Conservation (phyloP, 345 rosid genomes). For the Citrus reticulata region DNA sequence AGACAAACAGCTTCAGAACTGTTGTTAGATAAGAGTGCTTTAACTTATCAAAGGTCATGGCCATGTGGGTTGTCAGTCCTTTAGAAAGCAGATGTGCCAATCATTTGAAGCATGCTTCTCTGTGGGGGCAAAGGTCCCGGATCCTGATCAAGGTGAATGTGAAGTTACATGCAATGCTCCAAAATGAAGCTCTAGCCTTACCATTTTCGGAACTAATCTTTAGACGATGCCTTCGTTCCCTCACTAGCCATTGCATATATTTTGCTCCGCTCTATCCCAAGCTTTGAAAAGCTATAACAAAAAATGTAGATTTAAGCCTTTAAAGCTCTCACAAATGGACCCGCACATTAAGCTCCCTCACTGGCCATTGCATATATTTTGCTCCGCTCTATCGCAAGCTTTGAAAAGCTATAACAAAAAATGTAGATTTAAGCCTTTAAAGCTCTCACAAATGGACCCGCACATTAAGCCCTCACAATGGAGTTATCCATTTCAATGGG, state of each 20-base stretch:
- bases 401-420: no score
- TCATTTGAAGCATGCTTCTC: conserved; percentile 8
- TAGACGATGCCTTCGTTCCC: background rate
- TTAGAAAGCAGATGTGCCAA: background rate
- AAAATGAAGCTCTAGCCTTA: background rate
- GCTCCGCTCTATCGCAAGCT: no score
- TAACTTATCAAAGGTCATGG: background rate
- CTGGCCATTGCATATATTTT: background rate
- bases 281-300: no score
- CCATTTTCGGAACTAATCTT: background rate
- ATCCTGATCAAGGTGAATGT: background rate
- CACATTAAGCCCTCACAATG: background rate
- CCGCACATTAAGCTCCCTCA: background rate
- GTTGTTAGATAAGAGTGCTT: background rate
- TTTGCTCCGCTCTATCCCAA: no score
- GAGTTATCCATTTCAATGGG: conserved; percentile 7
- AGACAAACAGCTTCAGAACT: background rate
- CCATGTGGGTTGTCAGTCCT: conserved; percentile 8
- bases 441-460: background rate
- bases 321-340: background rate
- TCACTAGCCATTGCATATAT: background rate
- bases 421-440: no score
- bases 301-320: no score
- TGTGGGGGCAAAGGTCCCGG: background rate
- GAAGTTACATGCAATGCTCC: background rate